phyloP scores from a whole-genome alignment of 768 basidiomycete species.

The Tephrocybe sp. region DNA sequence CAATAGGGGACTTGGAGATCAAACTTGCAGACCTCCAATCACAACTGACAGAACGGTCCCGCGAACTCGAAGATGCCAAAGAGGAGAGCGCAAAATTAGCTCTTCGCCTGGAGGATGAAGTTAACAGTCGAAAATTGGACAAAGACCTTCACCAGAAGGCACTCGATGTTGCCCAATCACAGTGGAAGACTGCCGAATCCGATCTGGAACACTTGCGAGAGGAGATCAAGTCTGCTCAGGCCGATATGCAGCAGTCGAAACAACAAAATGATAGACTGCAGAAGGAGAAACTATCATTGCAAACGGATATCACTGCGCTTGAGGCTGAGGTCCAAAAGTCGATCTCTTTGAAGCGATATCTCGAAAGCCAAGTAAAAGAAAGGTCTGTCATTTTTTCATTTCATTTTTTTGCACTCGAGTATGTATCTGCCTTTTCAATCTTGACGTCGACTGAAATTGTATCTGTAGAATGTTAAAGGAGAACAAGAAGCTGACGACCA shows the following conservation, averaged over 20 bases:
- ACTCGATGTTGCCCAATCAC: constrained; percentile 27
- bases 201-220: constrained; percentile 32
- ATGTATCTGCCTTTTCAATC: constrained; percentile 27
- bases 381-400: constrained; percentile 37
- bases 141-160: constrained; percentile 30
- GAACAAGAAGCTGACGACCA: constrained; percentile 71
- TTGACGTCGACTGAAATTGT: constrained; percentile 1
- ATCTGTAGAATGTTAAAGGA: constrained; percentile 65
- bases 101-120: constrained; percentile 36
- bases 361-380: constrained; percentile 64
- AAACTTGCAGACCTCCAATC: constrained; percentile 33
- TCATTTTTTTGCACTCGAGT: constrained; percentile 61
- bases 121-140: constrained; percentile 29
- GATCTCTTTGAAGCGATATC: constrained; percentile 55
- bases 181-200: constrained; percentile 29
- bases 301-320: constrained; percentile 54
- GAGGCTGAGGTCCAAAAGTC: constrained; percentile 66
- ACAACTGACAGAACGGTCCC: constrained; percentile 32
- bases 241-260: constrained; percentile 41
- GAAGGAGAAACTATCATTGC: constrained; percentile 50
- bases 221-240: constrained; percentile 33
- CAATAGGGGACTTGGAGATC: constrained; percentile 28
- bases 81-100: constrained; percentile 38
- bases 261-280: constrained; percentile 34
- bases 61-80: constrained; percentile 35